Conservation (phyloP, 805 yeast species). For the Cyberlindnera suaveolens region DNA sequence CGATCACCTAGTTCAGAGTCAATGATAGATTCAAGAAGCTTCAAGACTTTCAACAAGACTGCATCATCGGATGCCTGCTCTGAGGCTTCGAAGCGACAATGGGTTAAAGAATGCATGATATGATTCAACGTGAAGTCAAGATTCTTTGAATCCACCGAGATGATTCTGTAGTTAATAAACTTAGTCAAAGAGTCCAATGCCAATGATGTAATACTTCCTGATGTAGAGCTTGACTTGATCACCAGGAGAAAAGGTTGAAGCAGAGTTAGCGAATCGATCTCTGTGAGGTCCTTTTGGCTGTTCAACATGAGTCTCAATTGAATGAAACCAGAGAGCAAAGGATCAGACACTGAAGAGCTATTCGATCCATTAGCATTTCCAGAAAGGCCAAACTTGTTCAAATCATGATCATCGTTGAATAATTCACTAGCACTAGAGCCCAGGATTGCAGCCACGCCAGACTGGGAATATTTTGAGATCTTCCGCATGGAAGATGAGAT, state of each 20-base stretch:
- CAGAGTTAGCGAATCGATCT: constrained; percentile 65
- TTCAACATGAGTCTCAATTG: constrained; percentile 69
- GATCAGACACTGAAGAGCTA: constrained; percentile 35
- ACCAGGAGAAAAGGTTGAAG: constrained; percentile 83
- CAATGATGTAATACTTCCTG: constrained; percentile 79
- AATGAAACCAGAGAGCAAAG: constrained; percentile 71
- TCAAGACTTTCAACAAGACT: constrained; percentile 75
- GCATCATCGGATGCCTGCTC: constrained; percentile 92
- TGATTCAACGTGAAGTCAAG: constrained; percentile 55
- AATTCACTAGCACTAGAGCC: constrained; percentile 53
- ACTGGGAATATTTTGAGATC: constrained; percentile 65
- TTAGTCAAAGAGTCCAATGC: constrained; percentile 74
- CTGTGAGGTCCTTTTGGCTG: constrained; percentile 43
- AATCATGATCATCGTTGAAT: constrained; percentile 39
- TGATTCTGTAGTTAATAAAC: constrained; percentile 62
- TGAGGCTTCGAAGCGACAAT: constrained; percentile 92
- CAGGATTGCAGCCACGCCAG: constrained; percentile 80
- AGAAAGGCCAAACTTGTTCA: constrained; percentile 23
- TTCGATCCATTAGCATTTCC: constrained; percentile 10
- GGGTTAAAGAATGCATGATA: constrained; percentile 66
- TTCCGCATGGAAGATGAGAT: constrained; percentile 88
- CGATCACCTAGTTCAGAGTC: constrained; percentile 56
- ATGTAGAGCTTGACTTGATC: constrained; percentile 75
- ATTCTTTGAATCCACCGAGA: constrained; percentile 49
- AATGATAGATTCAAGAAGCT: constrained; percentile 63